Base-by-base conservation (phyloP, 2,329 filamentous ascomycete species). In the Sodiomyces alkalinus region DNA sequence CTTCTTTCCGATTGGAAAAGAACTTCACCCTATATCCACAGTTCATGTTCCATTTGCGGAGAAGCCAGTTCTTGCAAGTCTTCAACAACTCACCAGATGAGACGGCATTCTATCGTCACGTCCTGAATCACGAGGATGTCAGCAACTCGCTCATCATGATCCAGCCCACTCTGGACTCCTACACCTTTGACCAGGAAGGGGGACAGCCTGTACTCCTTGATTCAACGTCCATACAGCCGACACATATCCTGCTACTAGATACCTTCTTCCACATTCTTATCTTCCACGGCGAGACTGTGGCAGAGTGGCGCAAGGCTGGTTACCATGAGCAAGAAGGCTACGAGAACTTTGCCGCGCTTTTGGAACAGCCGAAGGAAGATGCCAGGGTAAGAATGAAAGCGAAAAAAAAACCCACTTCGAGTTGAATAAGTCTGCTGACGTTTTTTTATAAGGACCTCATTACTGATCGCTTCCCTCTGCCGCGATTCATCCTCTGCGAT, bases 191-290 rank as follows among this genome's bases (percentile, higher is more conserved):
- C 41, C 83, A 93, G 45, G 87, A 96, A 35, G 86, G 86, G 16
- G 79, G 82, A 26, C 74, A 86, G 39, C 87, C 90, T 2, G 90
- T 98, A n/a, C 62, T 98, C 15, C 69, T 98, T 19, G 90, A 98
- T 52, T 96, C 87, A 10, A 86, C 85, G 19, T 94, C 85, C 5
- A 98, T 98, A 42, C 87, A 96, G 48, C 79, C 85, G 7, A 81
- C 86, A 14, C 92, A 93, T 34, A 81, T 96, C 35, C 68, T 98
- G 28, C 73, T 98, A 8, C 75, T 98, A 31, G 90, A 98, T 46
- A 96, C 90, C 1, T 98, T 98, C 64, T 98, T 98, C 70, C 90
- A 98, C 52, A 98, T 98, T 36, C 72, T 98, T 31, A 98, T 98
- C 43, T 98, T 96, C 70, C 86, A 98, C 45, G 90, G 90, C 37